A percentile compares a stretch with the other conserved stretches of the same genome.
Evolutionary conservation across 768 basidiomycete species (phyloP).

Genomic region (Leucosporidium creatinivorum): DNA sequence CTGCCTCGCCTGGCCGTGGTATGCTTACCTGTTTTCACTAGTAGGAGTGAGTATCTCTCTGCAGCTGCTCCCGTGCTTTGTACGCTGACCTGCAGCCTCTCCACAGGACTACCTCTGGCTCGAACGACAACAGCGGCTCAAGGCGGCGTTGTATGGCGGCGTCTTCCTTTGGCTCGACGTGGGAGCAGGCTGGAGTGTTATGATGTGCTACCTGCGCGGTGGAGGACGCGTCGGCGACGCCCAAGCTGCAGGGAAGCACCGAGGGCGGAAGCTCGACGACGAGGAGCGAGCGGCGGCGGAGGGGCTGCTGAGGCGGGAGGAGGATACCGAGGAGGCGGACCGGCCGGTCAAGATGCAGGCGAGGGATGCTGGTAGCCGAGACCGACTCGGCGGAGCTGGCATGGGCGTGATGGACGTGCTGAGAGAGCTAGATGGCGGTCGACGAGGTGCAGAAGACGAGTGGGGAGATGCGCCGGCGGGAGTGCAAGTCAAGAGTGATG

Average conservation of each 20-base stretch:
- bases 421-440: neutral
- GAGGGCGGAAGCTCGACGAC: neutral
- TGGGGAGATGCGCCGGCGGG: neutral
- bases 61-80: neutral
- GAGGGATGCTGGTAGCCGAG: neutral
- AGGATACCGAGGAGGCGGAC: no score
- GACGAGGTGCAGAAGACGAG: neutral
- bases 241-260: neutral
- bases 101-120: neutral
- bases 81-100: neutral
- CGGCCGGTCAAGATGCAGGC: neutral
- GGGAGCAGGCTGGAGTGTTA: neutral
- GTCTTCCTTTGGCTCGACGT: neutral
- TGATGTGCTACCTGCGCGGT: neutral
- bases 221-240: neutral
- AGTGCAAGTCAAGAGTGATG: neutral
- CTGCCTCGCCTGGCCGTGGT: neutral
- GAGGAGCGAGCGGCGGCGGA: neutral
- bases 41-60: neutral
- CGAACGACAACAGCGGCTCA: neutral
- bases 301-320: no score
- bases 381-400: neutral
- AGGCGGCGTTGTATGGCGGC: neutral
- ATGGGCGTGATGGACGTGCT: neutral
- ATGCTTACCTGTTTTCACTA: neutral